A percentile compares a stretch with the other conserved stretches of the same genome.
These are phyloP conservation scores for Aureobasidium vineae DNA, from an alignment of 2,329 filamentous ascomycete species.

Conservation along the genomic window DNA sequence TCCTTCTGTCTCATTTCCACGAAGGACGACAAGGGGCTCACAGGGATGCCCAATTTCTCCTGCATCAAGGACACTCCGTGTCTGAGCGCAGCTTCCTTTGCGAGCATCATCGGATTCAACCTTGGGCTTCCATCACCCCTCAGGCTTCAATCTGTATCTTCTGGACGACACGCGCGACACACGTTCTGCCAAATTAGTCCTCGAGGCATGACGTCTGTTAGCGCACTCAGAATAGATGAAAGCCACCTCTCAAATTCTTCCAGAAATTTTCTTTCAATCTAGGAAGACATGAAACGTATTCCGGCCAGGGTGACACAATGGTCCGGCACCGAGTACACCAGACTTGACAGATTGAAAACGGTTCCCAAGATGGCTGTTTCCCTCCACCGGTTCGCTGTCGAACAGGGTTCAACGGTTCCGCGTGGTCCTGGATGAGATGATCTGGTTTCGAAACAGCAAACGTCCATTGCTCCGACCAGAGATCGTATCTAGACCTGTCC, in stretches of 20 bases:
- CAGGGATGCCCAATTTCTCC: constrained; percentile 19
- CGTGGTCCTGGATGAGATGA: constrained; percentile 9
- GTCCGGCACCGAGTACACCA: neutral
- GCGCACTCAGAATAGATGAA: constrained; percentile 1
- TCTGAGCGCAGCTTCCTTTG: neutral
- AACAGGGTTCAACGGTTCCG: constrained; percentile 18
- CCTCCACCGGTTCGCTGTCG: constrained; percentile 5
- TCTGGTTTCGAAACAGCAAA: neutral
- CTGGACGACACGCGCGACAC: neutral
- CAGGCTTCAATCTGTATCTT: constrained; percentile 15
- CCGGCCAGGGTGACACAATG: constrained; percentile 3
- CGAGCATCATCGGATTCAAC: neutral
- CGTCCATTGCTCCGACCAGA: neutral
- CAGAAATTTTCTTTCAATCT: neutral
- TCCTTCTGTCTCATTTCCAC: constrained; percentile 24
- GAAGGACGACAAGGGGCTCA: neutral
- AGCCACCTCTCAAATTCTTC: constrained; percentile 6
- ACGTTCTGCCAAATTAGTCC: neutral
- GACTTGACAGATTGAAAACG: neutral
- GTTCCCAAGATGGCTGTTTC: neutral
- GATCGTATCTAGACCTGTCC: neutral
- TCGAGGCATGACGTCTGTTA: constrained; percentile 10
- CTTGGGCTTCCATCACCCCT: neutral
- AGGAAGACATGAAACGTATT: neutral
- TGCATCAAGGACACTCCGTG: neutral